These are phyloP conservation scores for Fraxinus baroniana DNA, from an alignment of 305 asterid genomes.

Conservation along the genomic window DNA sequence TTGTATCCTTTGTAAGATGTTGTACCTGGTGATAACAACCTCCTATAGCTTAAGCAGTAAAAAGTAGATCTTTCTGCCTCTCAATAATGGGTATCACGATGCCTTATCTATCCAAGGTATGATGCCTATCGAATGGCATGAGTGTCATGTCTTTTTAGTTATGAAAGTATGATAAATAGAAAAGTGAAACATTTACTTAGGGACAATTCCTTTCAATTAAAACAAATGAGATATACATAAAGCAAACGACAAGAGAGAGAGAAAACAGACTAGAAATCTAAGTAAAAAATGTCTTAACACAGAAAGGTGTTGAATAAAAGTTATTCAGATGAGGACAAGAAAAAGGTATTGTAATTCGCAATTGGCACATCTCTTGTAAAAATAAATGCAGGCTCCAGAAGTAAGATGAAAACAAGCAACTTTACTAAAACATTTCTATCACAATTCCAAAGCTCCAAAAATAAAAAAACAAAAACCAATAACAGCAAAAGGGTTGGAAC, in stretches of 20 bases:
- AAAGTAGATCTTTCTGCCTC: neutral
- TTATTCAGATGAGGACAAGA: neutral
- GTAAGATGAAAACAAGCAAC: neutral
- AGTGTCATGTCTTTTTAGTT: neutral
- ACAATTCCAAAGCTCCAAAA: neutral
- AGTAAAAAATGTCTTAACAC: neutral
- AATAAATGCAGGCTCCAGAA: neutral
- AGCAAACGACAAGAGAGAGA: neutral
- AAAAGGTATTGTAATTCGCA: neutral
- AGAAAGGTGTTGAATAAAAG: neutral
- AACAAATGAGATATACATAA: constrained; percentile 8
- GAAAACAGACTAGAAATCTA: constrained; percentile 1
- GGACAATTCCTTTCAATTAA: neutral
- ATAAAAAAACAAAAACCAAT: neutral
- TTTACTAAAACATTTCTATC: neutral
- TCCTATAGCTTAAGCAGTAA: neutral
- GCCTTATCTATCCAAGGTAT: neutral
- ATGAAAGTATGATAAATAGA: neutral
- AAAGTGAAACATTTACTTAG: neutral
- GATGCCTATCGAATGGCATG: neutral
- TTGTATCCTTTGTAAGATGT: neutral
- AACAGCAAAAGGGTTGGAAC: neutral
- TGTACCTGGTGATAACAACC: neutral
- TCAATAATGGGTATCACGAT: neutral
- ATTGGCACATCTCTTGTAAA: neutral